Conservation (phyloP, 2,329 filamentous ascomycete species). For the Talaromyces atroroseus region DNA sequence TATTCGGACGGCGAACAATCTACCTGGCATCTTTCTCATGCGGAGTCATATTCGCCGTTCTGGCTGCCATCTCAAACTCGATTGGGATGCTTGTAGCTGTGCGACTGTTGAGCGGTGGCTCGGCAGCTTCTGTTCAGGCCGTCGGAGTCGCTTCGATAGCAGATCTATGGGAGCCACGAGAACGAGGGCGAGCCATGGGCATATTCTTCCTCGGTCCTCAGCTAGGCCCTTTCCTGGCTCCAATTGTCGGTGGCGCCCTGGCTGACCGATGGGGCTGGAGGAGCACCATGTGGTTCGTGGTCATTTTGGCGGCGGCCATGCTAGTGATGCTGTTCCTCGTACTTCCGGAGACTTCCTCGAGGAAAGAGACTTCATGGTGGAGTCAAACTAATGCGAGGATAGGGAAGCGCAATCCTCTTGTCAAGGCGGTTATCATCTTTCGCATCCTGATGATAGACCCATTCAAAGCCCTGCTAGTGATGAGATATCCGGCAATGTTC, state of each 20-base stretch:
- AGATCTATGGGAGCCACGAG: constrained; percentile 68
- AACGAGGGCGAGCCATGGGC: constrained; percentile 72
- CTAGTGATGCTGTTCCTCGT: constrained; percentile 26
- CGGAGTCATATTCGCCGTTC: constrained; percentile 64
- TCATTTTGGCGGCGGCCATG: constrained; percentile 54
- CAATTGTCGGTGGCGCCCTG: constrained; percentile 66
- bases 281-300: constrained; percentile 67
- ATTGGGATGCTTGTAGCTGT: constrained; percentile 74
- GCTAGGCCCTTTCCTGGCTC: constrained; percentile 64
- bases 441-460: constrained; percentile 6
- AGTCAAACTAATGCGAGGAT: neutral
- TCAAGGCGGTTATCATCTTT: neutral
- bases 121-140: constrained; percentile 73
- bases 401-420: neutral
- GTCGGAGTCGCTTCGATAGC: constrained; percentile 78
- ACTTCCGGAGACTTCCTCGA: constrained; percentile 25
- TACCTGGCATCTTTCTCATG: constrained; percentile 69
- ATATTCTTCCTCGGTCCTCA: constrained; percentile 77
- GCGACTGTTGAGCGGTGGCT: constrained; percentile 67
- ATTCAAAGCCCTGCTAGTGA: neutral
- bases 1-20: constrained; percentile 62
- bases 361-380: constrained; percentile 2
- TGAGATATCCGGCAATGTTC: constrained; percentile 6
- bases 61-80: constrained; percentile 62
- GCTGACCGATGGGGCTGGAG: constrained; percentile 62